These are phyloP conservation scores for Thamnidium elegans DNA, from an alignment of 192 early-diverging fungal genomes.

Conservation along the genomic window DNA sequence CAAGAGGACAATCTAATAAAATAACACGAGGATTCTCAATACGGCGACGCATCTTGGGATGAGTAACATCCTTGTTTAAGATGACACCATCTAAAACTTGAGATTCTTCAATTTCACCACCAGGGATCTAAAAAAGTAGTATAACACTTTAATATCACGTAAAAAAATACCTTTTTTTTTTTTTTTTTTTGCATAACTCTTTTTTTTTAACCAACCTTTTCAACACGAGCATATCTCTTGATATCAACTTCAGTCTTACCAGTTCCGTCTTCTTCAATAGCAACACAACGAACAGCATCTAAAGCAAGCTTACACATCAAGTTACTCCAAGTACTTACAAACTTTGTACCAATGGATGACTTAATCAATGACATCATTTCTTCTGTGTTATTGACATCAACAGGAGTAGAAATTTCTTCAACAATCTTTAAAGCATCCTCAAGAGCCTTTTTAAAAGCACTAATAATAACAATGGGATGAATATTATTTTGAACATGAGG, in stretches of 20 bases:
- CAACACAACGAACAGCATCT: slow-evolving; percentile 92
- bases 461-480: slow-evolving; percentile 96
- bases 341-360: slow-evolving; percentile 94
- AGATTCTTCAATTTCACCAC: slow-evolving; percentile 96
- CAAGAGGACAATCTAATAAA: slow-evolving; percentile 96
- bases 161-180: background rate
- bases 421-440: slow-evolving; percentile 88
- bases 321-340: slow-evolving; percentile 92
- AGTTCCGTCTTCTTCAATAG: slow-evolving; percentile 50
- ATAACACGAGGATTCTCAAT: slow-evolving; percentile 97
- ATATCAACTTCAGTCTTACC: slow-evolving; percentile 93
- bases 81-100: slow-evolving; percentile 95
- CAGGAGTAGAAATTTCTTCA: slow-evolving; percentile 77
- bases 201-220: slow-evolving; percentile 66
- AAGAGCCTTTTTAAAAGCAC: slow-evolving; percentile 89
- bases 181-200: background rate
- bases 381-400: slow-evolving; percentile 77
- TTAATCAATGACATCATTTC: slow-evolving; percentile 95
- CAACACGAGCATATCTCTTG: slow-evolving; percentile 96
- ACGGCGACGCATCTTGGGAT: slow-evolving; percentile 92
- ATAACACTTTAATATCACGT: background rate
- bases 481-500: slow-evolving; percentile 97
- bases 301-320: slow-evolving; percentile 97
- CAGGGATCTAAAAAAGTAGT: slow-evolving; percentile 68
- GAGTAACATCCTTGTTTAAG: slow-evolving; percentile 99